Percentiles rank a stretch among this genome's conserved stretches.
Conservation (phyloP, 2,329 filamentous ascomycete genomes). For the Diaporthe eres region DNA sequence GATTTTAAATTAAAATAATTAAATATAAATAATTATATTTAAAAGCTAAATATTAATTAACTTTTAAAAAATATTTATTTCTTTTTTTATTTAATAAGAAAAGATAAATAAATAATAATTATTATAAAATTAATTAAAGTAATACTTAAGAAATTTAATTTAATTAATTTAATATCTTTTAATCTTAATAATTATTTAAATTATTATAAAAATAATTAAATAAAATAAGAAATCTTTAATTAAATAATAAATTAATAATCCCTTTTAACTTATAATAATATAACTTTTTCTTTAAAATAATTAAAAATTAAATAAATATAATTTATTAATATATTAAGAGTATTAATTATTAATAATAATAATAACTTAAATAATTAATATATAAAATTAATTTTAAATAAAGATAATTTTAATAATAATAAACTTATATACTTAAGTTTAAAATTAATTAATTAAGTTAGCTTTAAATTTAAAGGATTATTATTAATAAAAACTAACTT, state of each 20-base stretch:
- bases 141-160: too few species aligned
- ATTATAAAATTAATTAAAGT: too few species aligned
- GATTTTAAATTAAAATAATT: not conserved
- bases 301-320: not conserved
- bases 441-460: not conserved
- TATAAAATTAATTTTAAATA: not conserved
- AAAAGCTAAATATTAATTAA: too few species aligned
- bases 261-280: not conserved
- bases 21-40: too few species aligned
- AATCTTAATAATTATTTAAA: too few species aligned
- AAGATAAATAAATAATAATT: too few species aligned
- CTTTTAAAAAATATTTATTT: too few species aligned
- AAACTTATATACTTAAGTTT: too few species aligned
- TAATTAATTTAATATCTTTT: too few species aligned
- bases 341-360: not conserved
- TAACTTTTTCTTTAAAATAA: not conserved
- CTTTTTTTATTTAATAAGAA: too few species aligned
- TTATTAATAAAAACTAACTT: not conserved
- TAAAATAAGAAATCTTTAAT: not conserved
- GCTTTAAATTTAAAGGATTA: not conserved
- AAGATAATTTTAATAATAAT: not conserved
- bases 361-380: not conserved
- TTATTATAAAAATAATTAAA: too few species aligned
- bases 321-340: not conserved
- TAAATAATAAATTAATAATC: not conserved